A percentile compares a stretch with the other conserved stretches of the same genome.
phyloP scores from a whole-genome alignment of 2,329 filamentous ascomycete species.

The Ilyonectria destructans region DNA sequence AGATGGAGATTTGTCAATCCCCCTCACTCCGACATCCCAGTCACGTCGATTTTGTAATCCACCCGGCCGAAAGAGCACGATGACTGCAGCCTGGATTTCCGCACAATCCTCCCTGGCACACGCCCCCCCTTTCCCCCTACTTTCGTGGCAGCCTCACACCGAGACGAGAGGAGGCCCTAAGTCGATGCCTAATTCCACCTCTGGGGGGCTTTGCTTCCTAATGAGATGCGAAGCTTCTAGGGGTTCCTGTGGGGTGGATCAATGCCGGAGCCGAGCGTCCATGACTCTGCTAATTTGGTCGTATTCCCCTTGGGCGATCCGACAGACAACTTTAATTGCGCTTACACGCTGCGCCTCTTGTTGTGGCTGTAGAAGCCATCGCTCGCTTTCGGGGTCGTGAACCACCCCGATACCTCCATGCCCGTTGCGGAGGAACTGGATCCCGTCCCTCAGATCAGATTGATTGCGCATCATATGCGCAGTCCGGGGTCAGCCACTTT shows the following conservation, averaged over 20 bases:
- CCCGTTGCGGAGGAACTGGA: conserved; percentile 10
- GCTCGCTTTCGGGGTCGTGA: conserved; percentile 27
- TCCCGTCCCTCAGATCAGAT: not conserved
- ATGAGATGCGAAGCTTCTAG: conserved; percentile 27
- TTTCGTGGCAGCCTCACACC: conserved; percentile 1
- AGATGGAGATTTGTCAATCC: conserved; percentile 27
- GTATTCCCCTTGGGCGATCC: not conserved
- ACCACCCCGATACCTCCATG: conserved; percentile 17
- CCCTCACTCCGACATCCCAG: conserved; percentile 16
- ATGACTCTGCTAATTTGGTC: conserved; percentile 8
- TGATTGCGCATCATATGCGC: conserved; percentile 14
- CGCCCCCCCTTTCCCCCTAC: not conserved
- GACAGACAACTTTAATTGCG: not conserved
- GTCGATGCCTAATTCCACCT: conserved; percentile 24
- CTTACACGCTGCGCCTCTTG: conserved; percentile 1
- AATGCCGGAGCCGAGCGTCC: not conserved
- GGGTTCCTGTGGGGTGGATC: conserved; percentile 9
- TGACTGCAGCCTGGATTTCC: conserved; percentile 1
- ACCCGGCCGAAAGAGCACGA: conserved; percentile 11
- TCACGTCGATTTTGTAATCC: conserved; percentile 10
- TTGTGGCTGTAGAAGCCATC: not conserved
- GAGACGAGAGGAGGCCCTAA: conserved; percentile 8
- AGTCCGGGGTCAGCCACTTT: not conserved
- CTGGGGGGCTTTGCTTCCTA: conserved; percentile 18
- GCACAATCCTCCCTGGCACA: not conserved